Percentiles rank a stretch among this genome's conserved stretches.
Evolutionary conservation across 2,329 filamentous ascomycete species (phyloP).

Genomic region (Thermoascus crustaceus): DNA sequence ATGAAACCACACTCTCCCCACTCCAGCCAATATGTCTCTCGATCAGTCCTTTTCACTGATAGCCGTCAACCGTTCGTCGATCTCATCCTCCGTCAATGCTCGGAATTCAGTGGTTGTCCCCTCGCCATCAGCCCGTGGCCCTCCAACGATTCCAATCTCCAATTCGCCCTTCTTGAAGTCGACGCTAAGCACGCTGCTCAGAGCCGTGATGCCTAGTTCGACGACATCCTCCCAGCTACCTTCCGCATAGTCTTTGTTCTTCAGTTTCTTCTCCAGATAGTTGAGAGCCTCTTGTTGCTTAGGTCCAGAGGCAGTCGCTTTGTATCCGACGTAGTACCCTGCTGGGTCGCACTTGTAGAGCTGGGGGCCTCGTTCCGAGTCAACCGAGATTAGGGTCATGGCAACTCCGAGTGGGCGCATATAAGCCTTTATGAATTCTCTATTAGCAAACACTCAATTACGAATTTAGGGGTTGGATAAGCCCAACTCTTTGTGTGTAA

Average conservation of each 20-base stretch:
- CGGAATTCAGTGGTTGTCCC: constrained; percentile 74
- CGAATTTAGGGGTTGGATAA: constrained; percentile 5
- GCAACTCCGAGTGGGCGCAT: constrained; percentile 97
- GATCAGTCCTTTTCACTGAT: constrained; percentile 96
- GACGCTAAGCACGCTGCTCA: constrained; percentile 94
- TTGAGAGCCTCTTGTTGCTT: constrained; percentile 99
- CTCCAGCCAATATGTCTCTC: constrained; percentile 9
- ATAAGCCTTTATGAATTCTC: constrained; percentile 57
- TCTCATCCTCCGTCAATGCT: constrained; percentile 90
- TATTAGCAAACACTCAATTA: constrained; percentile 6
- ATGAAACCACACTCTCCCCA: constrained; percentile 7
- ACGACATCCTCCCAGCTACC: constrained; percentile 97
- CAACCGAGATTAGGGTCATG: constrained; percentile 87
- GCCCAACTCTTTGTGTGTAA: constrained; percentile 84
- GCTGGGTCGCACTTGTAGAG: constrained; percentile 98
- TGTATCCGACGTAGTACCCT: constrained; percentile 97
- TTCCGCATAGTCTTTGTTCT: constrained; percentile 93
- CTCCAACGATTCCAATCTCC: constrained; percentile 94
- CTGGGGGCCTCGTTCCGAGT: constrained; percentile 85
- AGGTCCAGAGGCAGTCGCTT: constrained; percentile 90
- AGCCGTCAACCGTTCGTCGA: constrained; percentile 93
- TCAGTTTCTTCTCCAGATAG: constrained; percentile 98
- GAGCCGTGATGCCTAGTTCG: constrained; percentile 86
- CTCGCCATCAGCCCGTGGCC: constrained; percentile 73
- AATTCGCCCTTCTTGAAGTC: constrained; percentile 99